Conservation (phyloP, 495 filamentous ascomycete genomes). For the Durotheca rogersii region DNA sequence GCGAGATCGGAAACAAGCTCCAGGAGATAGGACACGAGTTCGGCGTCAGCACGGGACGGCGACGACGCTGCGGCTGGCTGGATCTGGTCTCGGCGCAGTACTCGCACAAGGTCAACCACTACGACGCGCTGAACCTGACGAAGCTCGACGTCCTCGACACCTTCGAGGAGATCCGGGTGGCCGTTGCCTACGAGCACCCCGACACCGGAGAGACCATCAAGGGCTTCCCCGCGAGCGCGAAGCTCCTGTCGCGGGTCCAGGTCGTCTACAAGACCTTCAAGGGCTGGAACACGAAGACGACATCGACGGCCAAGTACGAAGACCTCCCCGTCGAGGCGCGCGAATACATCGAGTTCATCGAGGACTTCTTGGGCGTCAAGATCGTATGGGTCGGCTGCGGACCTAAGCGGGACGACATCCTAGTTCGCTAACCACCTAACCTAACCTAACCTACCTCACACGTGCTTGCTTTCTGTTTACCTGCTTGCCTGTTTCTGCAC, state of each 20-base stretch:
- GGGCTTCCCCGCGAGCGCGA: slow-evolving; percentile 43
- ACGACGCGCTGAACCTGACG: slow-evolving; percentile 36
- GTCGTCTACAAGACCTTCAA: slow-evolving; percentile 72
- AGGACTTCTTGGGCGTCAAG: slow-evolving; percentile 68
- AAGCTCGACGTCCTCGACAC: slow-evolving; percentile 79
- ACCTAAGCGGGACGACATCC: slow-evolving; percentile 60
- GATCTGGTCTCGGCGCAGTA: slow-evolving; percentile 86
- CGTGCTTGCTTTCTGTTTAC: background rate
- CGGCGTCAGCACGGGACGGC: slow-evolving; percentile 82
- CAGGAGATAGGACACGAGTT: slow-evolving; percentile 50
- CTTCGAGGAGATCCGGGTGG: slow-evolving; percentile 79
- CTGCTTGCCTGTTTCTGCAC: background rate
- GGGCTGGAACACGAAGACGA: slow-evolving; percentile 76
- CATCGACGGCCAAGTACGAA: slow-evolving; percentile 41
- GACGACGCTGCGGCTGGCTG: slow-evolving; percentile 84
- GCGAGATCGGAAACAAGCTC: slow-evolving; percentile 49
- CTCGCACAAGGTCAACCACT: slow-evolving; percentile 69
- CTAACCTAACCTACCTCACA: background rate
- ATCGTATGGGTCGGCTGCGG: slow-evolving; percentile 81
- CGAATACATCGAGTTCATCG: slow-evolving; percentile 70
- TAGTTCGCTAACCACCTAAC: slow-evolving; percentile 6
- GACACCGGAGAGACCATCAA: slow-evolving; percentile 37
- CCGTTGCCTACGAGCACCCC: slow-evolving; percentile 63
- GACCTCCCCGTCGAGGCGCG: slow-evolving; percentile 74
- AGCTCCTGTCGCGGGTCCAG: slow-evolving; percentile 44